These are phyloP conservation scores for Incumbomyces delicatus DNA, from an alignment of 2,329 filamentous ascomycete genomes.

Conservation along the genomic window DNA sequence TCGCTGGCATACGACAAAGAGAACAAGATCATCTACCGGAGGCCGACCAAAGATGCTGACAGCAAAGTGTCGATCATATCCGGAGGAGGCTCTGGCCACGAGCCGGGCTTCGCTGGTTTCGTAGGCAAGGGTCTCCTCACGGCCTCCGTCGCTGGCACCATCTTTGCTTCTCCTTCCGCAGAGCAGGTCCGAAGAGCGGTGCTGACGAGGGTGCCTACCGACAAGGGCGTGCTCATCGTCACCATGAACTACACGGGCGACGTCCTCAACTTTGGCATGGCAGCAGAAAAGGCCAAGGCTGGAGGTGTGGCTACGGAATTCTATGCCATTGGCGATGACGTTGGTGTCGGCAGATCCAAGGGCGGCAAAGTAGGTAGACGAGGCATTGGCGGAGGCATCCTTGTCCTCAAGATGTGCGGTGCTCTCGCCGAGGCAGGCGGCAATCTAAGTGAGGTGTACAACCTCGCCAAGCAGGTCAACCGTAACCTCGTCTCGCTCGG, in stretches of 20 bases:
- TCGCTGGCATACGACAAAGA: constrained; percentile 64
- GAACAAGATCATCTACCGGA: constrained; percentile 77
- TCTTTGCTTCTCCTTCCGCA: constrained; percentile 72
- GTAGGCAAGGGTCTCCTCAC: constrained; percentile 73
- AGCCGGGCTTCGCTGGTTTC: constrained; percentile 73
- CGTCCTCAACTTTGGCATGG: constrained; percentile 87
- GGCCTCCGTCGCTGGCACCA: constrained; percentile 75
- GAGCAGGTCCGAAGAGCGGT: constrained; percentile 75
- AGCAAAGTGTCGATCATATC: constrained; percentile 71
- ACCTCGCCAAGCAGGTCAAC: constrained; percentile 60
- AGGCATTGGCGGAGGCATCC: constrained; percentile 81
- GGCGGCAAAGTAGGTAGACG: constrained; percentile 86
- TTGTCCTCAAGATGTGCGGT: constrained; percentile 84
- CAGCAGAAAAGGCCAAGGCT: constrained; percentile 81
- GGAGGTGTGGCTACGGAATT: constrained; percentile 71
- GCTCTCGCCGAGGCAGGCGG: constrained; percentile 66
- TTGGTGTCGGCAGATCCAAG: constrained; percentile 70
- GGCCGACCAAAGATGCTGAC: constrained; percentile 42
- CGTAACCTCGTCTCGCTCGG: constrained; percentile 77
- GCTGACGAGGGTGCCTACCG: constrained; percentile 58
- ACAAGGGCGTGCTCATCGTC: constrained; percentile 71
- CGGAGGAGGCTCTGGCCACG: constrained; percentile 82
- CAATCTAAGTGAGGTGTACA: constrained; percentile 59
- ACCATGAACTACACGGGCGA: constrained; percentile 90
- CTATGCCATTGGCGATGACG: constrained; percentile 86